Base-by-base conservation (phyloP, 768 basidiomycete species). In the Suillus occidentalis region DNA sequence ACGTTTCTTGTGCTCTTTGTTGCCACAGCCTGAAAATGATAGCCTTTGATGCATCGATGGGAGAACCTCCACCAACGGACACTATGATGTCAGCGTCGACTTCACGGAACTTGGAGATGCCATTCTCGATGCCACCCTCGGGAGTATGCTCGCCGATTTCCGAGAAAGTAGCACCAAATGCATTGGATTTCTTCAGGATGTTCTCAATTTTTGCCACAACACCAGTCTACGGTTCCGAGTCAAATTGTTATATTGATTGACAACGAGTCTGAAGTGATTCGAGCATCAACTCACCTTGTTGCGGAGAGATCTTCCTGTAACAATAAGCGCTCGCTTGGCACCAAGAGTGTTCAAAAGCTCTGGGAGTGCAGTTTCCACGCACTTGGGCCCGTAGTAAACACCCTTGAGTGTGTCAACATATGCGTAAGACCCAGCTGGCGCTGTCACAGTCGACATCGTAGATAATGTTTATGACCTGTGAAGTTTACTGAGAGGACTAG, bases 1-100 rank as follows among this genome's bases (percentile, higher is more conserved):
- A 86, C 3, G 69, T 75, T 65, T 87, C 84, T 65, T 87, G 76
- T 31, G 25, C 18, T 43, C 18, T 20, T 42, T 59, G 40, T 18
- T 42, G 25, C 68, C 89, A 86, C 39, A 87, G 76, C 60, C 84
- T 82, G 72, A 87, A 88, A 9, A 89, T 72, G 36, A 93, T 89
- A 0, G 87, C 87, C 72, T 94, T 94, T 25, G 89, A 79, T 2
- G 89, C 90, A 72, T 93, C 92, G 64, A 93, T 81, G 14, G 91
- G 90, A 1, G 91, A 92, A 58, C 92, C 92, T 28, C 92, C 92
- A 3, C 92, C 92, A 50, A 93, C 81, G 34, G 89, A 79, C 45
- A 94, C 83, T 68, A 93, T 85, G 25, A 88, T 81, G 71, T 92
- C 87, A 65, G 89, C 89, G 13, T 81, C 81, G 28, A 82, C 75